Base-by-base conservation (phyloP, 179 eudicot species). In the Drosera spatulata region DNA sequence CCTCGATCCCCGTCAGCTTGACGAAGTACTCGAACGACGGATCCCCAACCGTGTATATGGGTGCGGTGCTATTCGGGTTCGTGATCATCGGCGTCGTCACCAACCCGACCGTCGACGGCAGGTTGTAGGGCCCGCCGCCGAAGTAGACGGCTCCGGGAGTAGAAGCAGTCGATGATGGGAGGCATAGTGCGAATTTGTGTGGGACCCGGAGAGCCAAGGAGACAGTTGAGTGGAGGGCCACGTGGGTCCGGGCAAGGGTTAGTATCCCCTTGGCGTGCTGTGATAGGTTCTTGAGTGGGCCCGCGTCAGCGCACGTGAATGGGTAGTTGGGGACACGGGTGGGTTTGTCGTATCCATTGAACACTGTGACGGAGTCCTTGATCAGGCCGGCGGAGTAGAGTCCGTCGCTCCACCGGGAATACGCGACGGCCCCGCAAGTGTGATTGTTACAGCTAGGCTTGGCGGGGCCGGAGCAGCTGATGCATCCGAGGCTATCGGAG, bases 171-270 rank as follows among this genome's bases (percentile, higher is more conserved):
- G 62, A 33, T 6, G 81, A 69, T 0, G 85, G 70, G 13, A 83
- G 68, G 62, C 83, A 83, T 2, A 83, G 51, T 50, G 83, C 71
- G 49, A 82, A 82, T 55, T 80, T 80, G 14, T 61, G 57, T 8
- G 69, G 69, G n/a, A 69, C 51, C 54, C 73, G 75, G 7, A 73
- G 63, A 0, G 59, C 41, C 2, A 51, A 39, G 3, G 75, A 65
- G n/a, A 82, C 70, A 54, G 75, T 76, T 7, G 64, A 10, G 6
- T 77, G 78, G 5, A 79, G 58, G 3, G 75, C 64, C n/a, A 38
- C 2, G 2, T 47, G 66, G 41, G 61, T 60, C 14, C 67, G 56
- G 42, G 82, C 76, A 41, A 79, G 78, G 13, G 82, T 74, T 13
- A 73, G 60, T 0, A 80, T 59, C 10, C 87, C 87, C 60, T 65